Conservation (phyloP, 176 grass and related monocot species). For the Secale cereale region DNA sequence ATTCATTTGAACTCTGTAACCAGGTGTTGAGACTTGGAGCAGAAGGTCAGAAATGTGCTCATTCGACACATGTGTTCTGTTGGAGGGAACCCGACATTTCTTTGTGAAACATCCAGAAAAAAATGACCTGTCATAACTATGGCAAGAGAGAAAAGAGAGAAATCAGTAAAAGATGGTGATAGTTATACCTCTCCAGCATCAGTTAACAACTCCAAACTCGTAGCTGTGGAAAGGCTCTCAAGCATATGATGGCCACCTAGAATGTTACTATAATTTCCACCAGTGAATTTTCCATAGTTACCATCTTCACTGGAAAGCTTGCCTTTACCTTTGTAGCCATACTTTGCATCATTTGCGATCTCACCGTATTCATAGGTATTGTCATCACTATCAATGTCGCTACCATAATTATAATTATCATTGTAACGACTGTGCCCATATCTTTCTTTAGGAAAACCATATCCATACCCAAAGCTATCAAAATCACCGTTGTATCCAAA, state of each 20-base stretch:
- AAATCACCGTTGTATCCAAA: background rate
- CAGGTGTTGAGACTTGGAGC: no score
- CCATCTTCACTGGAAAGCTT: background rate
- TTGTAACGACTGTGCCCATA: background rate
- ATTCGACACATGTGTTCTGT: background rate
- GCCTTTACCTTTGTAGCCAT: background rate
- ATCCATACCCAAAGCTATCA: background rate
- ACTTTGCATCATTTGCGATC: conserved; percentile 25
- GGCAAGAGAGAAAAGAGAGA: no score
- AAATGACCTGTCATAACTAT: no score
- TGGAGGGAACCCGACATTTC: background rate
- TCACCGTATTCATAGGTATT: conserved; percentile 15
- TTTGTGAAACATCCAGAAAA: background rate
- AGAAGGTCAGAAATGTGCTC: background rate
- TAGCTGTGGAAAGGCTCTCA: background rate
- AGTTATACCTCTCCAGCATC: background rate
- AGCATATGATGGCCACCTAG: background rate
- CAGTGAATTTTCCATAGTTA: background rate
- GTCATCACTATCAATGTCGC: conserved; percentile 27
- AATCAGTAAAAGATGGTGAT: background rate
- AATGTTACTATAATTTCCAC: background rate
- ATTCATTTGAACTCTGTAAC: no score
- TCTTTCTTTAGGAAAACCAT: background rate
- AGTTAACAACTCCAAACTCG: background rate
- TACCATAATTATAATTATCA: conserved; percentile 6